Evolutionary conservation across 2,329 filamentous ascomycete genomes (phyloP).

Genomic region (Fusarium hostae): DNA sequence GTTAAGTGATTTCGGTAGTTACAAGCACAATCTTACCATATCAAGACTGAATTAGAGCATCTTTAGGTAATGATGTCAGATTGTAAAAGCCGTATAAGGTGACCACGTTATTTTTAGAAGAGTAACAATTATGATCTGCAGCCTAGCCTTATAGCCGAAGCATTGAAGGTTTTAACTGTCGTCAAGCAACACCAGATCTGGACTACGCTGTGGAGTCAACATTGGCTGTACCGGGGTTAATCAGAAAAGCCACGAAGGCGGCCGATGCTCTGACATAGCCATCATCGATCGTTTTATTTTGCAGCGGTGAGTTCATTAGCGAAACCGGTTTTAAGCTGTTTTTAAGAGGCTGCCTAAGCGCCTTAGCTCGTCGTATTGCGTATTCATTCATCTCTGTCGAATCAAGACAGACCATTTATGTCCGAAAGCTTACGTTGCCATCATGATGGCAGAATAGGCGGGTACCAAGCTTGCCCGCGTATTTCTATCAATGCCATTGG

Average conservation of each 20-base stretch:
- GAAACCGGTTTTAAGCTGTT: neutral
- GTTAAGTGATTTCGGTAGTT: neutral
- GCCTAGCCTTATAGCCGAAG: neutral
- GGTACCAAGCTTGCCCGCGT: neutral
- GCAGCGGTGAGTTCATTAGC: neutral
- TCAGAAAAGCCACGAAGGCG: neutral
- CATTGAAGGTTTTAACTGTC: too few species aligned
- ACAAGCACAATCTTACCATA: neutral
- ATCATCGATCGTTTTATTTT: neutral
- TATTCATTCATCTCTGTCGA: neutral
- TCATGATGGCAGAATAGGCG: too few species aligned
- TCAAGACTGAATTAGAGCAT: neutral
- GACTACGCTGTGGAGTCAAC: too few species aligned
- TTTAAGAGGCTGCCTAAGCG: neutral
- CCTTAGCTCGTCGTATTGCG: neutral
- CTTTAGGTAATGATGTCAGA: neutral
- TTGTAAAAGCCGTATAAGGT: neutral
- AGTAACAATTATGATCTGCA: neutral
- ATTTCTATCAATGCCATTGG: neutral
- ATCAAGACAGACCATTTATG: neutral
- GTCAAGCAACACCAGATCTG: too few species aligned
- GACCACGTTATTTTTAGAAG: rapidly evolving
- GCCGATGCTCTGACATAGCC: neutral
- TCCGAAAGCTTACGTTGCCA: neutral
- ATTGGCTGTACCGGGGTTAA: neutral